These are phyloP conservation scores for Epichloe coenophiala DNA, from an alignment of 2,329 filamentous ascomycete species.

Conservation along the genomic window DNA sequence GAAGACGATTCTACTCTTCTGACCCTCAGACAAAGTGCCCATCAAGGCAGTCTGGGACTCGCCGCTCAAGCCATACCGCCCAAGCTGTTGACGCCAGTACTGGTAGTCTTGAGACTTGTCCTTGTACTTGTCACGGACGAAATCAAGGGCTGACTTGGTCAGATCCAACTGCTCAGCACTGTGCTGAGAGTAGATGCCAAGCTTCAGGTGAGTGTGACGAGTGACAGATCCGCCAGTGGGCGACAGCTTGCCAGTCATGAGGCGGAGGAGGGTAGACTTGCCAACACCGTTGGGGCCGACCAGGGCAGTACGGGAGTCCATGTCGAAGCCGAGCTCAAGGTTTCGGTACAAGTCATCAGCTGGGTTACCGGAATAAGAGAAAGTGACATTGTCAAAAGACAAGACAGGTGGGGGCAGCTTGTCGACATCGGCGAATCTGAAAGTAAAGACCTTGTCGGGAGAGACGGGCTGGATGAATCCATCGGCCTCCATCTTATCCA, in stretches of 20 bases:
- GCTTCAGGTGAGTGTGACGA: slow-evolving; percentile 95
- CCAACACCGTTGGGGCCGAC: slow-evolving; percentile 98
- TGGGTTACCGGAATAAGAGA: slow-evolving; percentile 85
- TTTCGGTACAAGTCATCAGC: slow-evolving; percentile 93
- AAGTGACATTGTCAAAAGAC: slow-evolving; percentile 93
- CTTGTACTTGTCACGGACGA: slow-evolving; percentile 89
- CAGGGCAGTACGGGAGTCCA: slow-evolving; percentile 95
- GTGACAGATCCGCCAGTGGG: slow-evolving; percentile 71
- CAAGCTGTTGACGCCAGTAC: slow-evolving; percentile 97
- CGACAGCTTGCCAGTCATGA: slow-evolving; percentile 92
- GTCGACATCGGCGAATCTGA: slow-evolving; percentile 96
- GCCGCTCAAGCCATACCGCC: slow-evolving; percentile 83
- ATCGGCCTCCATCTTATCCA: slow-evolving; percentile 99
- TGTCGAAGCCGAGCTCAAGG: slow-evolving; percentile 96
- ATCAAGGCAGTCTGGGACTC: slow-evolving; percentile 94
- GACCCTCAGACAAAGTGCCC: slow-evolving; percentile 93
- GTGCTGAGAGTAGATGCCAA: slow-evolving; percentile 97
- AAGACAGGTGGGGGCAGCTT: slow-evolving; percentile 97
- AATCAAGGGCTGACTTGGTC: slow-evolving; percentile 94
- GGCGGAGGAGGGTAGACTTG: slow-evolving; percentile 88
- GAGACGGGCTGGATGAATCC: slow-evolving; percentile 90
- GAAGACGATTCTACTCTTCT: slow-evolving; percentile 97
- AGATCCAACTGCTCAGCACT: slow-evolving; percentile 96
- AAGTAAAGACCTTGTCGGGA: slow-evolving; percentile 81
- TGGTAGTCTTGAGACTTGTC: slow-evolving; percentile 92